Percentiles rank a stretch among this genome's conserved stretches.
phyloP scores from a whole-genome alignment of 305 asterid species.

The Fraxinus floribunda region DNA sequence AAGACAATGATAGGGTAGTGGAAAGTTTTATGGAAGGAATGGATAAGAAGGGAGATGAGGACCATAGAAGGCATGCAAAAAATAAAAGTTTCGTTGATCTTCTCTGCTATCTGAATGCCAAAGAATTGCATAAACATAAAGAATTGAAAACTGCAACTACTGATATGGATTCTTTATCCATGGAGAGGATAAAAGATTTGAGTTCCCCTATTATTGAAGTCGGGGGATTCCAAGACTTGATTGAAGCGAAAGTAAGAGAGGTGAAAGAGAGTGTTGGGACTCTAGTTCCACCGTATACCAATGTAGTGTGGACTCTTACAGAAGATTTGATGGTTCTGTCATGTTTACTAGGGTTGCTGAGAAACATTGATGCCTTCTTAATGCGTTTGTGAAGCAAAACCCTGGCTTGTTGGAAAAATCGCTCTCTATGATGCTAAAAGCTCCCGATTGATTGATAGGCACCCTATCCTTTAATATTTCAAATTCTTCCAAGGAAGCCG shows the following conservation, averaged over 20 bases:
- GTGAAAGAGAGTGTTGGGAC: slow-evolving; percentile 62
- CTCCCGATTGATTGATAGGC: slow-evolving; percentile 62
- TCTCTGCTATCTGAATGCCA: no score
- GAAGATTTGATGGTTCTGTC: slow-evolving; percentile 66
- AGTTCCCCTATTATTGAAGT: no score
- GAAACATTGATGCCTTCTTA: slow-evolving; percentile 89
- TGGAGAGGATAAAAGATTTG: no score
- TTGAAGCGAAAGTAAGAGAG: slow-evolving; percentile 66
- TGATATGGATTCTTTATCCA: no score
- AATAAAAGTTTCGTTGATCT: no score
- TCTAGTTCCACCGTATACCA: slow-evolving; percentile 18
- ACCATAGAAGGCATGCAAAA: no score
- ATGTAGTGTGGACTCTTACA: slow-evolving; percentile 45
- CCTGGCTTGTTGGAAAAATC: slow-evolving; percentile 91
- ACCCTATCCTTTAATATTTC: neutral
- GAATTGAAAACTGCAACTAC: no score
- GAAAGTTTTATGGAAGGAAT: no score
- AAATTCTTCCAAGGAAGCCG: neutral
- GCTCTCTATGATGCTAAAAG: slow-evolving; percentile 88
- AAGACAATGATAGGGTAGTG: no score
- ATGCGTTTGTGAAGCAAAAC: slow-evolving; percentile 94
- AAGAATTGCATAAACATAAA: no score
- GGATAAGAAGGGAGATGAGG: no score
- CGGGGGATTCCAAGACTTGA: no score
- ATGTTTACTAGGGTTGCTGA: slow-evolving; percentile 87